Evolutionary conservation across 208 protist species (phyloP).

Genomic region (Leishmania amazonensis): DNA sequence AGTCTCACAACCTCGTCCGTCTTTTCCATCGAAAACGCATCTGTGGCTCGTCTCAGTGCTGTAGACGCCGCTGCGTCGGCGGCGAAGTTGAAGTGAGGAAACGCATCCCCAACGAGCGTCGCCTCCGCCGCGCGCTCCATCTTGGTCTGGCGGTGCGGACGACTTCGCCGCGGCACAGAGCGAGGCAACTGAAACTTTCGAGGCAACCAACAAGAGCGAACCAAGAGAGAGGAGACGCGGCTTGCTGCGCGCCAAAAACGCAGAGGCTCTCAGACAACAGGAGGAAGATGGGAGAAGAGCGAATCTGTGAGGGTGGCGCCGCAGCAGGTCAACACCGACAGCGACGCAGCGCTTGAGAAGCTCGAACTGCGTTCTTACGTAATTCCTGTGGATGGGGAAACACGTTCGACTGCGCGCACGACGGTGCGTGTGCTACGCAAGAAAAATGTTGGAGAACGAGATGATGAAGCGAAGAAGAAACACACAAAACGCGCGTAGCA

Average conservation of each 20-base stretch:
- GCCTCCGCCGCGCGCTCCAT: neutral
- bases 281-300: neutral
- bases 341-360: neutral
- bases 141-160: neutral
- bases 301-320: neutral
- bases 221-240: neutral
- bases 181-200: neutral
- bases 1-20: constrained; percentile 22
- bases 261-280: neutral
- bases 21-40: constrained; percentile 28
- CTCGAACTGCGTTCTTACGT: neutral
- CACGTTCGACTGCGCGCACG: constrained; percentile 5
- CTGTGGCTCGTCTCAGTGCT: constrained; percentile 18
- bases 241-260: neutral
- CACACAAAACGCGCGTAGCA: neutral
- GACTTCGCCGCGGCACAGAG: neutral
- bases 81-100: neutral
- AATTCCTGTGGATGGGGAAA: neutral
- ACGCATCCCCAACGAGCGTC: neutral
- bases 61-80: constrained; percentile 14
- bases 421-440: neutral
- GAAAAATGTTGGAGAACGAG: neutral
- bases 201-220: neutral
- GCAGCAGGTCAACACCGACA: neutral
- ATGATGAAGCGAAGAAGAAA: neutral